Conservation (phyloP, 768 basidiomycete genomes). For the Serendipita indica region DNA sequence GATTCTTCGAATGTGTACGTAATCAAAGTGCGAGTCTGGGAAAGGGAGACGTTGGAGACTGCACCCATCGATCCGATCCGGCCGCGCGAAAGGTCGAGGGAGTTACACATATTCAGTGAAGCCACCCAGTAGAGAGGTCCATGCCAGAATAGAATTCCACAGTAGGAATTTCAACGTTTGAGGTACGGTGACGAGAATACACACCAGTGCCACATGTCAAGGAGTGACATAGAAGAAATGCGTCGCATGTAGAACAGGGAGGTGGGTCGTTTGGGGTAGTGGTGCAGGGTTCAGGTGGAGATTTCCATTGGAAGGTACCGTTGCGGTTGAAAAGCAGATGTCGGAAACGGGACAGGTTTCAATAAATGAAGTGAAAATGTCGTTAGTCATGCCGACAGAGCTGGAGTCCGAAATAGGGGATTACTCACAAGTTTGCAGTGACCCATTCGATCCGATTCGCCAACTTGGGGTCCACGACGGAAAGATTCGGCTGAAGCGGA, state of each 20-base stretch:
- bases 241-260: neutral
- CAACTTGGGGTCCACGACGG: slow-evolving; percentile 41
- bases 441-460: slow-evolving; percentile 54
- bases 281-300: too few species aligned
- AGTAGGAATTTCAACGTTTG: neutral
- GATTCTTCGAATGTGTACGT: slow-evolving; percentile 56
- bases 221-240: neutral
- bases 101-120: neutral
- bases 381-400: neutral
- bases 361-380: slow-evolving; percentile 3
- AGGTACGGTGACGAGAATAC: neutral
- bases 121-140: neutral
- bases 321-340: neutral
- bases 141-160: neutral
- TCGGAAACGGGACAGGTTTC: neutral
- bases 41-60: slow-evolving; percentile 61
- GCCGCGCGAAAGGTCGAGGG: neutral
- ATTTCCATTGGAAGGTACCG: neutral
- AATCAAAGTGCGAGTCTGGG: slow-evolving; percentile 58
- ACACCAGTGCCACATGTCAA: neutral
- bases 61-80: slow-evolving; percentile 10
- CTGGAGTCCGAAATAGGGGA: neutral
- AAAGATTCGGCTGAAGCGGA: slow-evolving; percentile 55
- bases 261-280: neutral
- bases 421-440: slow-evolving; percentile 52